Conservation (phyloP, 192 early-diverging fungal genomes). For the Rhizoclosmatium globosum region DNA sequence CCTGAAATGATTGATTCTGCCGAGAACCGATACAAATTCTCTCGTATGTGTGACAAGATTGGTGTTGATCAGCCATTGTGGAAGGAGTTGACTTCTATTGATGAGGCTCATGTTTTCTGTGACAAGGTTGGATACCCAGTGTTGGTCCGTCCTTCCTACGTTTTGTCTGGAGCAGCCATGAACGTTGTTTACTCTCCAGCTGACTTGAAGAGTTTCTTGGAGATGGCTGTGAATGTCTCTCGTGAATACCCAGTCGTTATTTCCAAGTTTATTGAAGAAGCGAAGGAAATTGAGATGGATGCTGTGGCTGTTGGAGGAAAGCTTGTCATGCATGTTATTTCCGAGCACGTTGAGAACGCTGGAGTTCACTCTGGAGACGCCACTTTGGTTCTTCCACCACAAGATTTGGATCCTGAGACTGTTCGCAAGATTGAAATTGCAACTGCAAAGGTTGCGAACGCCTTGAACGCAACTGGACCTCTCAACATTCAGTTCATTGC, state of each 20-base stretch:
- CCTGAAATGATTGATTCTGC: slow-evolving; percentile 98
- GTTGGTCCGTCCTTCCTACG: slow-evolving; percentile 97
- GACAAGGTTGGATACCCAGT: slow-evolving; percentile 92
- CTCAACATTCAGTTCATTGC: slow-evolving; percentile 99
- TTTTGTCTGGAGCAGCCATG: slow-evolving; percentile 99
- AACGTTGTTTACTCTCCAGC: slow-evolving; percentile 89
- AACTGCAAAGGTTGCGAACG: slow-evolving; percentile 90
- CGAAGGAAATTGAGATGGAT: slow-evolving; percentile 99
- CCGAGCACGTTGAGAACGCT: slow-evolving; percentile 99
- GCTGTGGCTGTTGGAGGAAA: slow-evolving; percentile 96
- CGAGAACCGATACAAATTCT: slow-evolving; percentile 98
- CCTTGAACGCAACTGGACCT: slow-evolving; percentile 96
- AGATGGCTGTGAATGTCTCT: slow-evolving; percentile 91
- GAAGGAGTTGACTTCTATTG: slow-evolving; percentile 92
- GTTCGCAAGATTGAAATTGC: slow-evolving; percentile 92
- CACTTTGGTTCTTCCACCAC: slow-evolving; percentile 93
- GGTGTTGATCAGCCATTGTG: slow-evolving; percentile 97
- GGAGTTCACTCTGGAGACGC: slow-evolving; percentile 99
- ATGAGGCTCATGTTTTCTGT: slow-evolving; percentile 89
- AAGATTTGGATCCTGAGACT: slow-evolving; percentile 94
- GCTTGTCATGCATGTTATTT: slow-evolving; percentile 85
- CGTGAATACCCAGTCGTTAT: slow-evolving; percentile 96
- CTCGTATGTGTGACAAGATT: slow-evolving; percentile 93
- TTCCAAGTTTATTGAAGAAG: slow-evolving; percentile 97
- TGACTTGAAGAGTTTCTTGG: slow-evolving; percentile 86